Conservation (phyloP, 352 stramenopile genomes). For the Pythium inflatum region DNA sequence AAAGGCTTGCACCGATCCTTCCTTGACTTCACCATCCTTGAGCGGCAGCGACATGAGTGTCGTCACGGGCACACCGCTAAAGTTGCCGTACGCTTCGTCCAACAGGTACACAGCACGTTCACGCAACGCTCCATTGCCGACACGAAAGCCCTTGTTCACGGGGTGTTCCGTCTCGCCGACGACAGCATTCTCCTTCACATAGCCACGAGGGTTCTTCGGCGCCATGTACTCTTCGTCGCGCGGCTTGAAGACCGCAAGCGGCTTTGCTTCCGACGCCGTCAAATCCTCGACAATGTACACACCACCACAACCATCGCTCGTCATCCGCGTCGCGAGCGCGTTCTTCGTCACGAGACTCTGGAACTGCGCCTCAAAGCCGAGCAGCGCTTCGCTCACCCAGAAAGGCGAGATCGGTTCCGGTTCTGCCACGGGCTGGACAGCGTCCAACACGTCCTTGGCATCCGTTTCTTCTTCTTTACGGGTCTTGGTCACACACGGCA, state of each 20-base stretch:
- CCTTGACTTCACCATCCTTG: conserved; percentile 63
- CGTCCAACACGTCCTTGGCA: neutral
- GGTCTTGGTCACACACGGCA: conserved; percentile 18
- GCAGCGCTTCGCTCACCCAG: conserved; percentile 55
- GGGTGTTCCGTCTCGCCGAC: conserved; percentile 82
- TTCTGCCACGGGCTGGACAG: conserved; percentile 2
- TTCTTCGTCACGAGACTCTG: conserved; percentile 38
- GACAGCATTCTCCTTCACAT: conserved; percentile 85
- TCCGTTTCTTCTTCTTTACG: neutral
- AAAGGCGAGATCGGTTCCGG: conserved; percentile 14
- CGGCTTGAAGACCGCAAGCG: conserved; percentile 96
- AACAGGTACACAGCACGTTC: conserved; percentile 86
- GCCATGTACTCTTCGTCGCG: conserved; percentile 99
- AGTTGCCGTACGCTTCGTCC: conserved; percentile 76
- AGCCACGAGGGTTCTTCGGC: conserved; percentile 97
- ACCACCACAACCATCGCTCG: conserved; percentile 78
- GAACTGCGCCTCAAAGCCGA: conserved; percentile 52
- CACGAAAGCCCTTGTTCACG: conserved; percentile 82
- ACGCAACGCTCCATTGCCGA: conserved; percentile 85
- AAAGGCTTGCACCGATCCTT: conserved; percentile 87
- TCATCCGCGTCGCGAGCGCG: conserved; percentile 59
- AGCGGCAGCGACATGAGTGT: conserved; percentile 67
- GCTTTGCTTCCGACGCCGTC: conserved; percentile 31
- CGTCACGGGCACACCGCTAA: conserved; percentile 85
- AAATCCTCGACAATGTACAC: conserved; percentile 60